Conservation (phyloP, 75 land plant species). For the Sequoia sempervirens region DNA sequence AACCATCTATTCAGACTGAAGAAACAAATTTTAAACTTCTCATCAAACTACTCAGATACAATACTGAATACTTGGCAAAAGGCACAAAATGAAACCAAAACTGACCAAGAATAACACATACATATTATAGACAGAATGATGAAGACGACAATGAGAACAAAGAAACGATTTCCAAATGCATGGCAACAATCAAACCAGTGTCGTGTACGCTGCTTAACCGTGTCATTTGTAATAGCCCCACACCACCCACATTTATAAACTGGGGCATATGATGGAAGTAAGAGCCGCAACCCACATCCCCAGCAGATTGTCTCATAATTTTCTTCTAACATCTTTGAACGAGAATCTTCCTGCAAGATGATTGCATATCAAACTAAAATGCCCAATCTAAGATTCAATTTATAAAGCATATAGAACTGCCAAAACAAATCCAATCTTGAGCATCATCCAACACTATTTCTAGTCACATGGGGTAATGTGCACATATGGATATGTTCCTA, state of each 20-base stretch:
- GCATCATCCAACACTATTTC: background rate
- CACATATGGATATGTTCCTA: background rate
- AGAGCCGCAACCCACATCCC: conserved; percentile 85
- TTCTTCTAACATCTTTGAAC: conserved; percentile 20
- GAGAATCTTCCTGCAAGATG: conserved; percentile 30
- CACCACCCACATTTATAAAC: conserved; percentile 96
- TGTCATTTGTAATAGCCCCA: conserved; percentile 83
- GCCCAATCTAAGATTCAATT: background rate
- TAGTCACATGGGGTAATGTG: background rate
- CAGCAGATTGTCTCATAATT: conserved; percentile 68
- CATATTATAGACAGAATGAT: conserved; percentile 64
- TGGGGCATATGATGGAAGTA: conserved; percentile 51
- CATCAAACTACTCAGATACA: background rate
- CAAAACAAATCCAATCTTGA: background rate
- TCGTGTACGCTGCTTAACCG: conserved; percentile 19
- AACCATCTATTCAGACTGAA: background rate
- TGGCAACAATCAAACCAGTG: conserved; percentile 33
- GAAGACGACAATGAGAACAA: conserved; percentile 42
- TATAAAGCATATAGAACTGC: background rate
- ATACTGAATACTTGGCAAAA: conserved; percentile 7
- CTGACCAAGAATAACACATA: conserved; percentile 13
- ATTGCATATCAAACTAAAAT: background rate
- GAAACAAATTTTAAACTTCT: background rate
- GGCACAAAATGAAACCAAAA: background rate
- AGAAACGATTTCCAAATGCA: conserved; percentile 45